Base-by-base conservation (phyloP, 2,329 filamentous ascomycete genomes). In the Penicillium sp. region DNA sequence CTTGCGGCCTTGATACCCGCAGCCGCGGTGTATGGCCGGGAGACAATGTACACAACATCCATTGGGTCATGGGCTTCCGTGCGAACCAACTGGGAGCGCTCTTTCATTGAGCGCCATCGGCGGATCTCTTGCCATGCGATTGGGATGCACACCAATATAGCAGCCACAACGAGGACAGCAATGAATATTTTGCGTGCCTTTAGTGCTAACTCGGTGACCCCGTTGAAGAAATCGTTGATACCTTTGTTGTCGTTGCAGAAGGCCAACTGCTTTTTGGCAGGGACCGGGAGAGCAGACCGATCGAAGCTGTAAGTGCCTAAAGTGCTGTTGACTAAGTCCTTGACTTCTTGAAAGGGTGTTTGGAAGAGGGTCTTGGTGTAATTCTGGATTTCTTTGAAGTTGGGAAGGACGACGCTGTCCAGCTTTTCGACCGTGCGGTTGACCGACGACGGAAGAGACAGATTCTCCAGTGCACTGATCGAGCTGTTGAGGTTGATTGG, bases 161-260 rank as follows among this genome's bases (percentile, higher is more conserved):
- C 90, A 22, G 84, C 74, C 32, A 87, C 67, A 42, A 84, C 71
- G 33, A 97, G 75, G 15, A 89, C 77, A n/a, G 78, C 82, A 46
- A 95, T 78, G 64, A 94, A 89, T 42, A 85, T 79, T 53, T 83
- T 87, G 62, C 82, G 82, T 41, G 87, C 86, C 19, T 79, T 77
- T 47, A 77, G 71, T n/a, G 84, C 80, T 39, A 88, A 75, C 24
- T 80, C 71, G 44, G 81, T 80, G 1, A 97, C 75, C 12, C 76
- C 76, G 49, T 83, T 74, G 68, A 98, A 98, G 74, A 97, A 97
- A 56, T 83, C 76, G 63, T 84, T 82, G 68, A 98, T 85, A 29
- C 80, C 82, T 57, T 87, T 79, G 70, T 93, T 88, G 64, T 88
- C 82, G 37, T 88, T 88, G 74, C 93, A 98, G 72, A 98, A 97